These are phyloP conservation scores for Nakazawaea wickerhamii DNA, from an alignment of 805 yeast genomes.

Conservation along the genomic window DNA sequence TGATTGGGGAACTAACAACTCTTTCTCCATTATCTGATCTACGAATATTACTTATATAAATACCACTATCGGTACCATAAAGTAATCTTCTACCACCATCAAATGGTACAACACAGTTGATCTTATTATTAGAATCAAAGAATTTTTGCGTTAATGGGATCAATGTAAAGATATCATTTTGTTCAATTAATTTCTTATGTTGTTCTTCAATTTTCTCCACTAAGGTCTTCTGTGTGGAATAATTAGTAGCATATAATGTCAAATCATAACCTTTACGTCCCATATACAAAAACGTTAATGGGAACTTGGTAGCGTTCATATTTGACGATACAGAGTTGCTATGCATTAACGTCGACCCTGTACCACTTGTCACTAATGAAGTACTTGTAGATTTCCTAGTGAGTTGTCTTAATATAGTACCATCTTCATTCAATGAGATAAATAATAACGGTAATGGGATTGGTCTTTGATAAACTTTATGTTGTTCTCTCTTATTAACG, in stretches of 20 bases:
- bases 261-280: constrained; percentile 52
- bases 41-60: constrained; percentile 72
- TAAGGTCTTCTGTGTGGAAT: constrained; percentile 69
- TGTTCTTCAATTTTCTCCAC: constrained; percentile 76
- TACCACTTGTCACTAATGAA: constrained; percentile 20
- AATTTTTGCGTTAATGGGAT: constrained; percentile 69
- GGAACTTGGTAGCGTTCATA: constrained; percentile 32
- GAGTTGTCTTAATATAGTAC: constrained; percentile 50
- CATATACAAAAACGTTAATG: constrained; percentile 45
- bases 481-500: constrained; percentile 85
- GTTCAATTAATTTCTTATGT: constrained; percentile 63
- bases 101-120: constrained; percentile 88
- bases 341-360: constrained; percentile 23
- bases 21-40: constrained; percentile 42
- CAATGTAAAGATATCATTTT: constrained; percentile 74
- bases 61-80: constrained; percentile 90
- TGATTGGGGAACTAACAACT: constrained; percentile 65
- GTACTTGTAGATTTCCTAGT: constrained; percentile 36
- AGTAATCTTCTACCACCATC: constrained; percentile 90
- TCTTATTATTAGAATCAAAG: constrained; percentile 69
- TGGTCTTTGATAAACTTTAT: constrained; percentile 86
- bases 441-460: constrained; percentile 74
- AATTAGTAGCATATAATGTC: constrained; percentile 46
- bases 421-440: constrained; percentile 72
- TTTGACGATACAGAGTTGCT: constrained; percentile 19